Evolutionary conservation across 2,329 filamentous ascomycete species (phyloP), one percentile per base, ranked within the genome.

Genomic region (Nannizziopsis barbatae): DNA sequence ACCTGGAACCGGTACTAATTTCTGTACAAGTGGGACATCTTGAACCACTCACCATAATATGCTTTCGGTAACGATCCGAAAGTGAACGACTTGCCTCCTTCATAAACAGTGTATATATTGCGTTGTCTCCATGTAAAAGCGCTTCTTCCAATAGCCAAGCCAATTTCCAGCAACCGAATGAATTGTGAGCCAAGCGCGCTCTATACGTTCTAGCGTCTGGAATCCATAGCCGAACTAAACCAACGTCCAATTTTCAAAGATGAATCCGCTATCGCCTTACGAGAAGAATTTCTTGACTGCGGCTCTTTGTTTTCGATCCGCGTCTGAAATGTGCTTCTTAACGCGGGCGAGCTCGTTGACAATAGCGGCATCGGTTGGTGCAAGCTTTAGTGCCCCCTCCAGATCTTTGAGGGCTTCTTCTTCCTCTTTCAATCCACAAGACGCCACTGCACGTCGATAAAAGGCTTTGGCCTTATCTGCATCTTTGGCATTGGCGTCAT

Each of bases 281-380:
- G 52, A 53, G 63, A 96, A 96, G 69, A 93, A 92, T 72, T 94
- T 96, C 72, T 84, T 85, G 65, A 90, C 94, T 5, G 83, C 84
- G 58, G 85, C 86, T 77, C 89, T 93, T 74, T 95, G 86, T 78
- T 89, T 94, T 64, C 84, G 84, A 53, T 80, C 75, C 53, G 83
- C 77, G 50, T 83, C 84, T 9, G 79, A 75, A 20, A 84, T 77
- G 58, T 75, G 79, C 71, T 83, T 83, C 77, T 89, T 94, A 45
- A 92, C 80, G n/a, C 75, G 69, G 14, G 77, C 75, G 47, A 93
- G 75, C 70, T 95, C 88, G 58, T 79, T 83, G 52, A 73, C 67
- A 55, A 96, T 79, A 41, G 79, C 84, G 0, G 75, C 78, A 65
- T 96, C 90, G 14, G 73, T 75, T 1, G 90, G 89, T 1, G 76